These are phyloP conservation scores for Leccinum subgranulosum DNA, from an alignment of 768 basidiomycete species.

Conservation along the genomic window DNA sequence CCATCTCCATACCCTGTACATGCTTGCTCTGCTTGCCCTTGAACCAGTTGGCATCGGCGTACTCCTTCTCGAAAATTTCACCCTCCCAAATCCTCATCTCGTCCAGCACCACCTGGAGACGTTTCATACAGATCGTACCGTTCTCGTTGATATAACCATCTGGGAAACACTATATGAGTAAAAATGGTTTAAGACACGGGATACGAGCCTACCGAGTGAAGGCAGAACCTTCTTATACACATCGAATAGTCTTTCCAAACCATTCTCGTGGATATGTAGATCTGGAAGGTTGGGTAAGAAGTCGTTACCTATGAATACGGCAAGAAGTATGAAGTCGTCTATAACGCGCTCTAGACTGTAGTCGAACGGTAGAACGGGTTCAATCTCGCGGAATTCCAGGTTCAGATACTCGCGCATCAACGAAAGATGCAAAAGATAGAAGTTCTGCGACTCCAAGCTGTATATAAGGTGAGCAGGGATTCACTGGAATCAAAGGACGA, in stretches of 20 bases:
- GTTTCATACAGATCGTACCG: slow-evolving; percentile 73
- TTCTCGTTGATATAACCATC: slow-evolving; percentile 93
- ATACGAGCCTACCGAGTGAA: slow-evolving; percentile 49
- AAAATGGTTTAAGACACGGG: not conserved
- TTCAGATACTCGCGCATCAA: slow-evolving; percentile 97
- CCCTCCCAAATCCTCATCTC: slow-evolving; percentile 87
- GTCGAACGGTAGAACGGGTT: slow-evolving; percentile 63
- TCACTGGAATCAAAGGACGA: not conserved
- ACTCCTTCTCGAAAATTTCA: slow-evolving; percentile 90
- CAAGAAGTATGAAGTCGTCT: slow-evolving; percentile 95
- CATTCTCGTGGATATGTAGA: slow-evolving; percentile 97
- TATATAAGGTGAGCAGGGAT: slow-evolving; percentile 7
- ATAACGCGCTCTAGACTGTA: slow-evolving; percentile 94
- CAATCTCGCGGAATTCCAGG: slow-evolving; percentile 83
- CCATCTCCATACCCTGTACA: slow-evolving; percentile 60
- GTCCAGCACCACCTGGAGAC: slow-evolving; percentile 84
- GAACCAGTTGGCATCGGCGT: slow-evolving; percentile 87
- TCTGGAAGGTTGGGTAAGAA: slow-evolving; percentile 96
- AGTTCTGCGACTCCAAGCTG: slow-evolving; percentile 76
- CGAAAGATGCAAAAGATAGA: slow-evolving; percentile 92
- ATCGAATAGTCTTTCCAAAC: slow-evolving; percentile 87
- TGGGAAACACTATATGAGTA: slow-evolving; percentile 26
- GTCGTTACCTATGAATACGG: slow-evolving; percentile 97
- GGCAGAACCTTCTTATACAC: slow-evolving; percentile 94
- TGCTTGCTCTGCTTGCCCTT: slow-evolving; percentile 89